Base-by-base conservation (phyloP, 768 basidiomycete species). In the Rickenella mellea region DNA sequence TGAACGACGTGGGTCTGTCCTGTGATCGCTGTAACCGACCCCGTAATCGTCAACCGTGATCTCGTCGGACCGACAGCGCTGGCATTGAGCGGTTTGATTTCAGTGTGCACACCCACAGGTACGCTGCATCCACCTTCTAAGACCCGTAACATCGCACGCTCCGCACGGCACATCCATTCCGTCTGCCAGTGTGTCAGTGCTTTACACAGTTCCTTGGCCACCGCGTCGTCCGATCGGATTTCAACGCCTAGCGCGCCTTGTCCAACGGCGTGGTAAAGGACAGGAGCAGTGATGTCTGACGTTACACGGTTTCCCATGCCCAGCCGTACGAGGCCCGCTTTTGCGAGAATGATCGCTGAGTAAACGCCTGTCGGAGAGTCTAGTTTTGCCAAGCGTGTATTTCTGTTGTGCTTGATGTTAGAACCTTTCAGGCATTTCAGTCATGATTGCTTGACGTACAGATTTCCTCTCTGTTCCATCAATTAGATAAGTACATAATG, bases 101-200 rank as follows among this genome's bases (percentile, higher is more conserved):
- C 62, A 22, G 77, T 80, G 39, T 70, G 66, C 22, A 89, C 81
- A 3, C 93, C 94, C 12, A 99, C 92, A 2, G 94, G 94, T 0
- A 99, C 93, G 47, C 88, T 92, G 64, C 96, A 99, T 20, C 96
- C 96, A 22, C 96, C 96, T 61, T 98, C 96, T 40, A 98, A 69
- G 19, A 83, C 80, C n/a, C 83, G 70, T 48, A 98, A 67, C 60
- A 86, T 83, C 1, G 83, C 86, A 11, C 96, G 76, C 62, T 99
- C 96, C 2, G 91, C 90, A 20, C 73, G 65, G 53, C 83, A 88
- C 42, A 55, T 64, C 81, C 81, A 89, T 36, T 78, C 70, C 0
- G 90, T 91, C 57, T 73, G 68, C 64, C 78, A 75, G 57, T 96
- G 86, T 1, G 77, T 87, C 36, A 92, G 59, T 20, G 66, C 68